Percentiles rank a stretch among this genome's conserved stretches.
phyloP scores from a whole-genome alignment of 768 basidiomycete species.

The Auriscalpium vulgare region DNA sequence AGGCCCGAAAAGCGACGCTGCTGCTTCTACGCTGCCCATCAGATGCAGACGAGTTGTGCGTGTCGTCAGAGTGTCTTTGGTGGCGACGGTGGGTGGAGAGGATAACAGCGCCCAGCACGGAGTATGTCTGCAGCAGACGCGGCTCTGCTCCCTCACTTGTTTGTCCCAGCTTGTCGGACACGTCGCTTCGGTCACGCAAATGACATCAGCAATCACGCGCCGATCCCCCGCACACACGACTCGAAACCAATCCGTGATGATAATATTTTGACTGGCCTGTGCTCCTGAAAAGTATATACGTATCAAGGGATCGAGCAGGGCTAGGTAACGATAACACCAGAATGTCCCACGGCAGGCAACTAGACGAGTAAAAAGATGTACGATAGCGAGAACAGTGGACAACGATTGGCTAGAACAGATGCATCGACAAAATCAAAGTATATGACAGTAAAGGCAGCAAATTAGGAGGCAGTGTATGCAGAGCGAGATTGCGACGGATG shows the following conservation, averaged over 20 bases:
- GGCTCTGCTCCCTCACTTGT: slow-evolving; percentile 1
- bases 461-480: neutral
- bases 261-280: neutral
- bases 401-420: neutral
- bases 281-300: neutral
- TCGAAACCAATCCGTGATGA: neutral
- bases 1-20: slow-evolving; percentile 72
- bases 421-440: neutral
- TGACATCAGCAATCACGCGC: neutral
- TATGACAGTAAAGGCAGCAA: neutral
- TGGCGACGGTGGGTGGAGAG: no score
- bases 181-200: neutral
- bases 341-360: neutral
- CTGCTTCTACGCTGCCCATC: slow-evolving; percentile 69
- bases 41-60: neutral
- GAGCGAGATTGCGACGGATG: slow-evolving; percentile 1
- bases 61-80: no score
- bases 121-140: neutral
- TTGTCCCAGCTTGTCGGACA: slow-evolving; percentile 10
- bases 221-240: neutral
- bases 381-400: neutral
- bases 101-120: no score
- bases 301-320: neutral
- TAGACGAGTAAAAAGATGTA: neutral
- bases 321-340: neutral